These are phyloP conservation scores for Aspergillus saccharolyticus DNA, from an alignment of 495 filamentous ascomycete genomes.

Conservation along the genomic window DNA sequence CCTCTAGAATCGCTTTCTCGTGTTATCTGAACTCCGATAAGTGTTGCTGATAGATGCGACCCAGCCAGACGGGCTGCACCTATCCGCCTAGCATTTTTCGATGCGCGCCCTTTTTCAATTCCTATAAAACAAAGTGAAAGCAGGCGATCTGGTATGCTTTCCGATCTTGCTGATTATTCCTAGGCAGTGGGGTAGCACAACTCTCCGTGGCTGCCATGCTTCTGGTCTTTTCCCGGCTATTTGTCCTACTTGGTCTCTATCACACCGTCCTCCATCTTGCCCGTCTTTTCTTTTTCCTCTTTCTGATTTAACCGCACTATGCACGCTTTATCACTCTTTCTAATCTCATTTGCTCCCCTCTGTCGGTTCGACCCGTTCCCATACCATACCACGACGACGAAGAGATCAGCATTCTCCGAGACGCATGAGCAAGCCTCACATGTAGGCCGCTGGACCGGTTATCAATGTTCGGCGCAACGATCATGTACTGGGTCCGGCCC, in stretches of 20 bases:
- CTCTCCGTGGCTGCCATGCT: slow-evolving; percentile 30
- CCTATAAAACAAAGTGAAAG: slow-evolving; percentile 4
- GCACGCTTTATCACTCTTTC: slow-evolving; percentile 1
- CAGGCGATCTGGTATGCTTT: slow-evolving; percentile 10
- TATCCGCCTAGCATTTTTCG: slow-evolving; percentile 12
- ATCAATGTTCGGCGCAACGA: slow-evolving; percentile 13
- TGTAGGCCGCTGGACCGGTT: slow-evolving; percentile 15
- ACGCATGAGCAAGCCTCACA: slow-evolving; percentile 12
- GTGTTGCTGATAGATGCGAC: slow-evolving; percentile 12
- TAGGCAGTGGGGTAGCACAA: slow-evolving; percentile 20
- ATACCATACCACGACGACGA: background rate
- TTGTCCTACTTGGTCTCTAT: slow-evolving; percentile 2
- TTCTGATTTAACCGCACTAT: slow-evolving; percentile 5
- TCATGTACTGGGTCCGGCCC: slow-evolving; percentile 10
- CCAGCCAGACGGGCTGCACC: slow-evolving; percentile 16
- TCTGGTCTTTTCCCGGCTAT: slow-evolving; percentile 17
- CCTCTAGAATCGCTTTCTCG: background rate
- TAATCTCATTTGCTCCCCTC: background rate
- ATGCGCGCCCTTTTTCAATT: background rate
- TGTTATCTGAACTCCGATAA: slow-evolving; percentile 2
- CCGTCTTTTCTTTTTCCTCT: background rate
- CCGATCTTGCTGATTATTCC: slow-evolving; percentile 17
- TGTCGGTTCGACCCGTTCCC: background rate
- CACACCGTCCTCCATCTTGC: background rate
- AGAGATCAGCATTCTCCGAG: background rate